A percentile compares a stretch with the other conserved stretches of the same genome.
Conservation (phyloP, 108 stramenopile genomes). For the Discostella pseudostelligera region DNA sequence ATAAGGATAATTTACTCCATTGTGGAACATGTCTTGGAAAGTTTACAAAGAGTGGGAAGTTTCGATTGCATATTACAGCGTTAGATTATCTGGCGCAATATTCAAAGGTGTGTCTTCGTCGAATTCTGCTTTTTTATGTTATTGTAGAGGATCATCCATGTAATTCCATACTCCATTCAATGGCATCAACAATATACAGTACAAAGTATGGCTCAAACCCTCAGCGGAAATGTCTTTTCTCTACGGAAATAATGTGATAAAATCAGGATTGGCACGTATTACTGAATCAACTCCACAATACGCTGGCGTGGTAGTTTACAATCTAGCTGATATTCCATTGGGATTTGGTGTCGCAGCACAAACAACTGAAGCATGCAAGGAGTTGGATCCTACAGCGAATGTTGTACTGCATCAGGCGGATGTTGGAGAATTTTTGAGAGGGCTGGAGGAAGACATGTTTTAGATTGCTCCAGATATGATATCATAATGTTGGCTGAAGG, state of each 20-base stretch:
- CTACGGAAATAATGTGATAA: constrained; percentile 97
- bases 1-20: constrained; percentile 83
- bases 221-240: constrained; percentile 97
- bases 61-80: constrained; percentile 93
- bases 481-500: too few species aligned
- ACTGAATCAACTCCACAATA: constrained; percentile 97
- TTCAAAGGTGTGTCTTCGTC: constrained; percentile 81
- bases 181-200: too few species aligned
- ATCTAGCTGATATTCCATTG: constrained; percentile 91
- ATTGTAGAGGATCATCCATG: too few species aligned
- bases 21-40: constrained; percentile 98
- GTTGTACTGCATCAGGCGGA: constrained; percentile 98
- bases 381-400: constrained; percentile 93
- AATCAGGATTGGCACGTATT: constrained; percentile 93
- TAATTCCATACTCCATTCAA: too few species aligned
- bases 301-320: constrained; percentile 97
- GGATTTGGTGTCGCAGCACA: constrained; percentile 99
- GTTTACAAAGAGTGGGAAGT: constrained; percentile 97
- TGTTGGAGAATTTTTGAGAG: constrained; percentile 97
- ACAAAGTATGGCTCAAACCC: constrained; percentile 99
- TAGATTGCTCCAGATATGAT: constrained; percentile 12
- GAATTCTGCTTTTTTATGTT: too few species aligned
- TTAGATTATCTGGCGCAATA: constrained; percentile 95
- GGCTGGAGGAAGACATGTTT: constrained; percentile 92
- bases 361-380: constrained; percentile 88